Conservation (phyloP, 2,329 filamentous ascomycete genomes). For the Arthrobotrys pseudoclavata region DNA sequence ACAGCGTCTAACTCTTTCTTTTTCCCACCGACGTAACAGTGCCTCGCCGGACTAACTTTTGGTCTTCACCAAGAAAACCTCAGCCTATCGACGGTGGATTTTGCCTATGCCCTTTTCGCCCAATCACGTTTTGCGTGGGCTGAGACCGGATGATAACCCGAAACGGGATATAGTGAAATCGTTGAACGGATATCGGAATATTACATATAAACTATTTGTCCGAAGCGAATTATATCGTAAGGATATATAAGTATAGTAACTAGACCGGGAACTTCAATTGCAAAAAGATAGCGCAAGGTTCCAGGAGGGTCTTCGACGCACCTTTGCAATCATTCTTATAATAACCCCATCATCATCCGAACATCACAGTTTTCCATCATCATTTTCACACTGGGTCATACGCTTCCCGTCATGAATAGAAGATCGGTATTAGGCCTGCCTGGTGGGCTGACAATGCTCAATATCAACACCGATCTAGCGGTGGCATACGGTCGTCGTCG, state of each 20-base stretch:
- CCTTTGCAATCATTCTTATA: constrained; percentile 1
- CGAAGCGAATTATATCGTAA: not conserved
- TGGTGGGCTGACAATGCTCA: constrained; percentile 14
- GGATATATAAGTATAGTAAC: constrained; percentile 8
- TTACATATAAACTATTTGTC: constrained; percentile 14
- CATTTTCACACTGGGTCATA: not conserved
- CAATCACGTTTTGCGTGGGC: constrained; percentile 19
- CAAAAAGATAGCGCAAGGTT: not conserved
- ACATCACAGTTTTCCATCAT: not conserved
- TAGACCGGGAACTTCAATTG: not conserved
- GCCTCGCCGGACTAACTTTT: not conserved
- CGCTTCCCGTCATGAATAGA: constrained; percentile 8
- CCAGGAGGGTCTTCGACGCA: constrained; percentile 9
- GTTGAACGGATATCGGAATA: constrained; percentile 29
- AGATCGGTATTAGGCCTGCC: constrained; percentile 21
- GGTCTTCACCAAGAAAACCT: not conserved
- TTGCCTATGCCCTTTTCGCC: constrained; percentile 17
- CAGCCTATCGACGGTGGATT: constrained; percentile 25
- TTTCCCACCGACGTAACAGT: constrained; percentile 24
- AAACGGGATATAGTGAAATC: not conserved
- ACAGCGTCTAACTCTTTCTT: constrained; percentile 24
- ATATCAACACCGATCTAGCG: constrained; percentile 16
- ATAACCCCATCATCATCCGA: not conserved
- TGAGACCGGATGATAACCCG: constrained; percentile 19
- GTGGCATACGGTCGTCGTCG: not conserved